Evolutionary conservation across 345 rosid species (phyloP), one percentile per base, ranked within the genome.

Genomic region (Rhodomyrtus tomentosa): DNA sequence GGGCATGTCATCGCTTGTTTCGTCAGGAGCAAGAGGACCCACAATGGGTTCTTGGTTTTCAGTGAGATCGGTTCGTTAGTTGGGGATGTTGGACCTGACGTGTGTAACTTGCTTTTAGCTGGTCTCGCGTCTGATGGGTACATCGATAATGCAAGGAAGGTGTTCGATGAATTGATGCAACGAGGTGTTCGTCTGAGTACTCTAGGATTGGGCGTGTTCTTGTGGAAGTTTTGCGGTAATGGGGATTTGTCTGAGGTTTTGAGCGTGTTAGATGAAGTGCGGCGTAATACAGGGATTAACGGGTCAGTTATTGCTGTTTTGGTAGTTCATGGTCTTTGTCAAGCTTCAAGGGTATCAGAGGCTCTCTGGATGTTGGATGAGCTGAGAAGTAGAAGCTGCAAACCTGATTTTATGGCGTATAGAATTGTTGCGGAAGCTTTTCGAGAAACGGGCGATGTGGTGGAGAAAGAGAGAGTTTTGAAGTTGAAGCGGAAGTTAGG

Each of bases 401-500:
- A 96, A 83, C 99, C 99, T 58, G 99, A 95, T 91, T 96, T 96
- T 87, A 89, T 94, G 87, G 97, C 98, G 2, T 96, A 96, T 87
- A 90, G 99, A 86, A 87, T 94, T 83, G 90, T 95, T 45, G 95
- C 95, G 6, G 98, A 96, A 89, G 94, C 92, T 22, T 93, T 93
- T 88, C 90, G 91, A 27, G 49, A 38, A 51, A 86, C 72, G 36
- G 93, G 94, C 24, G 87, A 87, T 90, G 89, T 91, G 84, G 90
- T 89, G 50, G 96, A 92, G 88, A 92, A 91, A 85, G 90, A 93
- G 68, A 85, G 81, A 55, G 89, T 93, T n/a, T 83, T 95, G 85
- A 95, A 94, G 95, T 93, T 92, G 94, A 95, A 96, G 91, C 90
- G 95, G 86, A 96, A 96, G 89, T 90, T 96, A 16, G 98, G 99